Percentiles rank a stretch among this genome's conserved stretches.
Conservation (phyloP, 2,329 filamentous ascomycete genomes). For the Venturia asperata region DNA sequence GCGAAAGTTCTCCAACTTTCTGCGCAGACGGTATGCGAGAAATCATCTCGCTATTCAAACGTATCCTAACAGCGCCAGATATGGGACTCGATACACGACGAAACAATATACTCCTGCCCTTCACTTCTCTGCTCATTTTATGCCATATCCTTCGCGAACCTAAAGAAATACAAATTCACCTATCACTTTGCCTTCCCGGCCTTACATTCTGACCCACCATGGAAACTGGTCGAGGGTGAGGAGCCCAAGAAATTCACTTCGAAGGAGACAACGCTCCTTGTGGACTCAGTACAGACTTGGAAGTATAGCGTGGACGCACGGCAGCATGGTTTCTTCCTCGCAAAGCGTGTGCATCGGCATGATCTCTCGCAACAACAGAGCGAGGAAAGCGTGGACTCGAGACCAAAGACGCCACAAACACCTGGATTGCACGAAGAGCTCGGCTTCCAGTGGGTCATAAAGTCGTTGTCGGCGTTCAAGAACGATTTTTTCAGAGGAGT, state of each 20-base stretch:
- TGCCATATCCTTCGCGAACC: conserved; percentile 84
- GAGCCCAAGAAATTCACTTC: conserved; percentile 46
- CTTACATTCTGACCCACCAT: conserved; percentile 78
- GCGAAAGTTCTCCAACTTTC: conserved; percentile 67
- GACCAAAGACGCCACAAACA: conserved; percentile 45
- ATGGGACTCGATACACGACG: conserved; percentile 96
- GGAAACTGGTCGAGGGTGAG: conserved; percentile 51
- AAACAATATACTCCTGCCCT: conserved; percentile 90
- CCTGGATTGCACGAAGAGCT: conserved; percentile 45
- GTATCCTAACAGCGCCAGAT: conserved; percentile 51
- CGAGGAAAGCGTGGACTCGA: conserved; percentile 29
- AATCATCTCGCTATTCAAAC: conserved; percentile 16
- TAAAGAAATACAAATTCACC: conserved; percentile 97
- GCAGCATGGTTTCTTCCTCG: conserved; percentile 94
- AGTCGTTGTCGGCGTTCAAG: conserved; percentile 70
- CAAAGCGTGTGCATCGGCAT: conserved; percentile 54
- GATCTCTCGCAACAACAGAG: conserved; percentile 13
- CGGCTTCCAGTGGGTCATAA: conserved; percentile 70
- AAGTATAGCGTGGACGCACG: conserved; percentile 70
- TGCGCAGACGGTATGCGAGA: conserved; percentile 63
- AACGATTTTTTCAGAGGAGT: conserved; percentile 75
- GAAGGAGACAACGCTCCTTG: conserved; percentile 68
- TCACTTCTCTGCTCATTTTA: conserved; percentile 85
- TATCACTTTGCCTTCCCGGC: conserved; percentile 98
- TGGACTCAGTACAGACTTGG: conserved; percentile 83